These are phyloP conservation scores for Rhizophlyctis rosea DNA, from an alignment of 192 early-diverging fungal genomes.

Conservation along the genomic window DNA sequence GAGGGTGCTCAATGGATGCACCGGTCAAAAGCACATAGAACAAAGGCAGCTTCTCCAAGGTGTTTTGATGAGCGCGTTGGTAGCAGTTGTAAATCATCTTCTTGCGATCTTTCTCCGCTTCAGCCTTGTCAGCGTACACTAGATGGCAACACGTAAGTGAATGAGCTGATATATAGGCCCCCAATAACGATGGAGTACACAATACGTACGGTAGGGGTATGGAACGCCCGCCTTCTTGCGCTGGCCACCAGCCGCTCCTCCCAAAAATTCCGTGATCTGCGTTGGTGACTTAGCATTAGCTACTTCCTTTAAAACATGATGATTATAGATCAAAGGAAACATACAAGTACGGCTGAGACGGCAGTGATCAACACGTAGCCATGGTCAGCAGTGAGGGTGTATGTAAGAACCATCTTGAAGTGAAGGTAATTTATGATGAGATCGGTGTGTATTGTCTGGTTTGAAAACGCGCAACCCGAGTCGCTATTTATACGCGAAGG, in stretches of 20 bases:
- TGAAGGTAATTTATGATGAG: too few relatives aligned
- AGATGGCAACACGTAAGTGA: neutral
- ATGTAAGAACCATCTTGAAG: conserved; percentile 19
- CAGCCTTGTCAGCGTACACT: conserved; percentile 60
- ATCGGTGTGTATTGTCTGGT: too few relatives aligned
- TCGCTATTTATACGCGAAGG: too few relatives aligned
- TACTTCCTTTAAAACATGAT: conserved; percentile 34
- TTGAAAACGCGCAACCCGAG: too few relatives aligned
- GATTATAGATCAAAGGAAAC: neutral
- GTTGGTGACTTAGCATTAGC: conserved; percentile 23
- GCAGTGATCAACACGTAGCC: conserved; percentile 44
- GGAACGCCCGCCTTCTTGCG: conserved; percentile 61
- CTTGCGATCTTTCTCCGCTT: conserved; percentile 58
- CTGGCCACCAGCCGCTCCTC: conserved; percentile 45
- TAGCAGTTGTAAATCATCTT: conserved; percentile 72
- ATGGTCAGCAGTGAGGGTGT: conserved; percentile 50
- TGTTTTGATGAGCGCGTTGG: conserved; percentile 62
- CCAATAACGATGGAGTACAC: neutral
- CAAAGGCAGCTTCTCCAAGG: conserved; percentile 56
- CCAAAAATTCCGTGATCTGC: conserved; percentile 36
- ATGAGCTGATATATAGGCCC: conserved; percentile 8
- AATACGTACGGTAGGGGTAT: conserved; percentile 60
- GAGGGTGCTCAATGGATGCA: conserved; percentile 55
- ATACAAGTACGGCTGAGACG: neutral
- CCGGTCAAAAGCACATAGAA: conserved; percentile 52